Base-by-base conservation (phyloP, 805 yeast species). In the Wickerhamomyces silvicola region DNA sequence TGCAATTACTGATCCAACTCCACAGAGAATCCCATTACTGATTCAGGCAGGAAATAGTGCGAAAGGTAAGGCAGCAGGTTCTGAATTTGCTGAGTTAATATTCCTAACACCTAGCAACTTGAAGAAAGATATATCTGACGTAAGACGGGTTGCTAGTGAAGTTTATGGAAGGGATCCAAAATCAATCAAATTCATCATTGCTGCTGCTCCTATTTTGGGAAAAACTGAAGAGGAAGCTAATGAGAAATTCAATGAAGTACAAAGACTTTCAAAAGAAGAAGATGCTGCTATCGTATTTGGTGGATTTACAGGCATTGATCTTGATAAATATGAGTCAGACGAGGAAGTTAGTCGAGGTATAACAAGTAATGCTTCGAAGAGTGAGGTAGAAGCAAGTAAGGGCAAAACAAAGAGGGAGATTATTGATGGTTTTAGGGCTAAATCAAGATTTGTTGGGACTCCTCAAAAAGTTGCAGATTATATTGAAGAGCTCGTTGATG, bases 31-130 rank as follows among this genome's bases (percentile, higher is more conserved):
- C 3, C 68, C 68, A 2, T 56, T 64, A 10, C 44, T 63, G 25
- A 51, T 62, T 22, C 68, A 63, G 41, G 68, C 68, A 1, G 68
- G 68, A 3, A 48, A 61, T 24, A 62, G 67, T 6, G 39, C 51
- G 10, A 50, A 48, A 12, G 68, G 68, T 11, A 50, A 51, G 24
- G 57, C 57, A 10, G 56, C 58, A 40, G 68, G 66, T 4, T 66
- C 68, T 68, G 64, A 38, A 56, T 50, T 10, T 57, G 61, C 12
- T 63, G 62, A 36, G 48, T 62, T 13, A 12, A 12, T 17, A 7
- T 7, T 10, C 6, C 13, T 25, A n/a, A n/a, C n/a, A n/a, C n/a
- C n/a, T n/a, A n/a, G n/a, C n/a, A n/a, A n/a, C n/a, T n/a, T n/a
- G n/a, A n/a, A n/a, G n/a, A n/a, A n/a, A n/a, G n/a, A n/a, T n/a